Conservation (phyloP, 495 filamentous ascomycete genomes). For the Lasiosphaeria miniovina region DNA sequence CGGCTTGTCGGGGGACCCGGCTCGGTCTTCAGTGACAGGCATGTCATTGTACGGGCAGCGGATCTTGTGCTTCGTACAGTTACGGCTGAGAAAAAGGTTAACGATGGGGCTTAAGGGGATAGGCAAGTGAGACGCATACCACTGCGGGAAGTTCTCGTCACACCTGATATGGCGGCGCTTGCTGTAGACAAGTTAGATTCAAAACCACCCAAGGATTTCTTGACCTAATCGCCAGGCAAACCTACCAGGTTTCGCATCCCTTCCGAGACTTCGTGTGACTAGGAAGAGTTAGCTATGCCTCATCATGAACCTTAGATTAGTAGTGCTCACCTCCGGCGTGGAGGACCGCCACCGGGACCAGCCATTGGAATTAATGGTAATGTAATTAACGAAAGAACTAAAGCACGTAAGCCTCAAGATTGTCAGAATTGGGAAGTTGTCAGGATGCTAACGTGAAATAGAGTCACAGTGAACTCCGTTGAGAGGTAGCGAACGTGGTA, state of each 20-base stretch:
- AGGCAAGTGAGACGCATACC: constrained; percentile 53
- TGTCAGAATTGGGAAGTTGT: neutral
- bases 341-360: constrained; percentile 70
- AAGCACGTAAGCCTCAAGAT: constrained; percentile 14
- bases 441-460: constrained; percentile 36
- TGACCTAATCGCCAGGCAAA: constrained; percentile 5
- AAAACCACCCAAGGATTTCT: neutral
- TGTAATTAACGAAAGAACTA: constrained; percentile 43
- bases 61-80: constrained; percentile 98
- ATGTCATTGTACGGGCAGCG: constrained; percentile 95
- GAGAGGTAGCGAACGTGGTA: constrained; percentile 39
- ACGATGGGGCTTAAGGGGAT: constrained; percentile 6
- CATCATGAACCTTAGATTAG: constrained; percentile 1
- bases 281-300: constrained; percentile 20
- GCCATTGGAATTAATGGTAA: constrained; percentile 55
- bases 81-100: constrained; percentile 62
- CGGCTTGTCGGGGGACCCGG: constrained; percentile 64
- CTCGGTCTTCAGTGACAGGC: constrained; percentile 60
- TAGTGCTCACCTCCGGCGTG: constrained; percentile 54
- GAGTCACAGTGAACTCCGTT: constrained; percentile 34
- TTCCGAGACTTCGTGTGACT: constrained; percentile 98
- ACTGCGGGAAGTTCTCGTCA: constrained; percentile 97
- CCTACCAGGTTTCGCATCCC: constrained; percentile 85
- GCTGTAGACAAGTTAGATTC: constrained; percentile 25
- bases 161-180: constrained; percentile 97